Evolutionary conservation across 495 filamentous ascomycete species (phyloP).

Genomic region (Penicillium crystallinum): DNA sequence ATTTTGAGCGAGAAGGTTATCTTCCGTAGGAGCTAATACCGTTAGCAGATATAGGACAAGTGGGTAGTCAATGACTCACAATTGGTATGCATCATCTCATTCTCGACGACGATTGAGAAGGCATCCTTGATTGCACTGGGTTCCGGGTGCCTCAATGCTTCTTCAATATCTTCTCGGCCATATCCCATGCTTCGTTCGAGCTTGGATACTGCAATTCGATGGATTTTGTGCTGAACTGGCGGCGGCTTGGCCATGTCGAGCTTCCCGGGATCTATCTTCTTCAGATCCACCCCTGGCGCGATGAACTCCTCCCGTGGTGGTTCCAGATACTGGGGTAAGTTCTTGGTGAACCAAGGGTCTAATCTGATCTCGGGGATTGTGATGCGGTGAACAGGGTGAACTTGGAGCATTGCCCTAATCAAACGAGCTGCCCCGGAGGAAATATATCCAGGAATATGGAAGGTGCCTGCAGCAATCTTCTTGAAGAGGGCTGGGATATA

Average conservation of each 20-base stretch:
- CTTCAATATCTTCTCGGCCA: slow-evolving; percentile 87
- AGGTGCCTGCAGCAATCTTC: slow-evolving; percentile 86
- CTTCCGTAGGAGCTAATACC: slow-evolving; percentile 37
- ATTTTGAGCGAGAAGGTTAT: slow-evolving; percentile 31
- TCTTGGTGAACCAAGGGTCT: slow-evolving; percentile 91
- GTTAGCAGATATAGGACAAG: slow-evolving; percentile 9
- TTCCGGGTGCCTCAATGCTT: slow-evolving; percentile 84
- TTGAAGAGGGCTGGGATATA: slow-evolving; percentile 84
- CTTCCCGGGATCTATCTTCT: slow-evolving; percentile 74
- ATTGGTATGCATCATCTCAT: slow-evolving; percentile 93
- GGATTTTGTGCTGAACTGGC: slow-evolving; percentile 79
- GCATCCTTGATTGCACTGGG: slow-evolving; percentile 98
- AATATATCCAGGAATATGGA: slow-evolving; percentile 82
- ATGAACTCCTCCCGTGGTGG: slow-evolving; percentile 90
- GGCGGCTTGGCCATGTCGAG: slow-evolving; percentile 72
- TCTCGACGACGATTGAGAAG: slow-evolving; percentile 95
- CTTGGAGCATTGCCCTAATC: slow-evolving; percentile 89
- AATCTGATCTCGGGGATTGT: slow-evolving; percentile 89
- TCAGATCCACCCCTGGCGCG: slow-evolving; percentile 85
- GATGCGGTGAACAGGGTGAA: slow-evolving; percentile 89
- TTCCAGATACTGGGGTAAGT: slow-evolving; percentile 77
- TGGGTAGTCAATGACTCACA: slow-evolving; percentile 46
- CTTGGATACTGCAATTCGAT: slow-evolving; percentile 87
- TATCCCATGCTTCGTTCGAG: slow-evolving; percentile 98
- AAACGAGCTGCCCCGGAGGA: slow-evolving; percentile 76